These are phyloP conservation scores for Starmerella sp. DNA, from an alignment of 805 yeast genomes.

Conservation along the genomic window DNA sequence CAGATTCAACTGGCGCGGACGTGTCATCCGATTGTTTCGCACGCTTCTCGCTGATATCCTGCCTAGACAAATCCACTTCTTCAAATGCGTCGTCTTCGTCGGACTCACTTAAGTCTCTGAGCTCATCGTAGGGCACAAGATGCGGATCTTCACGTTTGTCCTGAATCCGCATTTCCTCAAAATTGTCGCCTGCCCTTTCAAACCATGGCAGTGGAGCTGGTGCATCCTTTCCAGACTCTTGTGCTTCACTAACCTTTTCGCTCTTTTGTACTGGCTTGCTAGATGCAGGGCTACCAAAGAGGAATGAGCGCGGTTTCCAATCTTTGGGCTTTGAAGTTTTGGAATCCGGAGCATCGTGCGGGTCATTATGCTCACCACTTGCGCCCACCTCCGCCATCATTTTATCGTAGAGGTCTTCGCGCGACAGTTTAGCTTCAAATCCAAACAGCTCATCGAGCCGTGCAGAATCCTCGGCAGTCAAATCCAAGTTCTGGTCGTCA, in stretches of 20 bases:
- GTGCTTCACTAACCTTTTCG: not conserved
- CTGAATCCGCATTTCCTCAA: conserved; percentile 11
- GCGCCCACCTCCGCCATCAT: conserved; percentile 7
- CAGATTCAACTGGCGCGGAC: too few relatives aligned
- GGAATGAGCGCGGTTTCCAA: conserved; percentile 1
- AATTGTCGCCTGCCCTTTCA: not conserved
- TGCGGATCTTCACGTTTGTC: not conserved
- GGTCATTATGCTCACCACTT: not conserved
- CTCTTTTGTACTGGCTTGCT: conserved; percentile 1
- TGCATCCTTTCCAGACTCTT: not conserved
- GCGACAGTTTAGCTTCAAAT: conserved; percentile 23
- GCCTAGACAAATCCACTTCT: not conserved
- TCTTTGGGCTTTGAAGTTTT: conserved; percentile 1
- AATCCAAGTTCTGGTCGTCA: conserved; percentile 2
- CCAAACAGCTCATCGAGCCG: conserved; percentile 18
- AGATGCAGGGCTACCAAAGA: not conserved
- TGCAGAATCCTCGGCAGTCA: conserved; percentile 7
- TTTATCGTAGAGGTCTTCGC: conserved; percentile 20
- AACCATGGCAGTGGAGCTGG: conserved; percentile 13
- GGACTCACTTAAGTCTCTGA: conserved; percentile 5
- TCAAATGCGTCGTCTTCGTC: conserved; percentile 3
- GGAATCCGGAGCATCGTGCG: not conserved
- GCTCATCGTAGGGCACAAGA: conserved; percentile 37
- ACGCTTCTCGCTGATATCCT: not conserved
- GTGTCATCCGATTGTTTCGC: not conserved